Conservation (phyloP, 1,284 basidiomycete species). For the Ceratobasidium sp. region DNA sequence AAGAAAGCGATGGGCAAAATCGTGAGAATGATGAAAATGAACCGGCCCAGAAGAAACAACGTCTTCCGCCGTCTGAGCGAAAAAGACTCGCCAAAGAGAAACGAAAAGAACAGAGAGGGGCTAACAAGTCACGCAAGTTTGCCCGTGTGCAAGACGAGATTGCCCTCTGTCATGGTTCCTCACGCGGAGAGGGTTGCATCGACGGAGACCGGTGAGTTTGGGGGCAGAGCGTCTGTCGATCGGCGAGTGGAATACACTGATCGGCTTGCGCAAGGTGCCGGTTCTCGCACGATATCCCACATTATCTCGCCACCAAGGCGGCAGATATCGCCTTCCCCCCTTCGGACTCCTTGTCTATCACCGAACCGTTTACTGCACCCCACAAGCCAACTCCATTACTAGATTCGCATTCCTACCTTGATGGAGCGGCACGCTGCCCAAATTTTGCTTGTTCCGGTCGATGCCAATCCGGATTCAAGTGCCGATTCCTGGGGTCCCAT, state of each 20-base stretch:
- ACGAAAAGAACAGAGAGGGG: slow-evolving; percentile 74
- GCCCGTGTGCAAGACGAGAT: slow-evolving; percentile 74
- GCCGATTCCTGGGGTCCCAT: slow-evolving; percentile 88
- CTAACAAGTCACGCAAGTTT: slow-evolving; percentile 80
- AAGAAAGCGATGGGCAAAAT: slow-evolving; percentile 41
- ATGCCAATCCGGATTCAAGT: slow-evolving; percentile 89
- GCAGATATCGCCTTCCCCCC: slow-evolving; percentile 71
- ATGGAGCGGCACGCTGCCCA: slow-evolving; percentile 68
- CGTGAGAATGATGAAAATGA: slow-evolving; percentile 47
- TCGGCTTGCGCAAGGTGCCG: slow-evolving; percentile 65
- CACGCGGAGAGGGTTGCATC: slow-evolving; percentile 69
- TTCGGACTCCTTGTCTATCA: slow-evolving; percentile 52
- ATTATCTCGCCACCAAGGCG: slow-evolving; percentile 80
- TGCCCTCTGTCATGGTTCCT: slow-evolving; percentile 77
- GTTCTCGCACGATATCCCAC: slow-evolving; percentile 78
- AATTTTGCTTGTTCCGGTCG: slow-evolving; percentile 76
- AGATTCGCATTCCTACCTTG: slow-evolving; percentile 53
- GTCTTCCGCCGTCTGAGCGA: slow-evolving; percentile 30
- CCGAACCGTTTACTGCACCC: slow-evolving; percentile 62
- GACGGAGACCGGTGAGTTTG: slow-evolving; percentile 67
- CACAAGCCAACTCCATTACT: slow-evolving; percentile 44
- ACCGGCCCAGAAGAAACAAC: slow-evolving; percentile 44
- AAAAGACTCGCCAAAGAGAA: slow-evolving; percentile 50
- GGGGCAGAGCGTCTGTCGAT: background rate
- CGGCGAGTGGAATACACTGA: slow-evolving; percentile 21